Percentiles rank a stretch among this genome's conserved stretches.
These are phyloP conservation scores for Hypoxylon cercidicola DNA, from an alignment of 495 filamentous ascomycete genomes.

Conservation along the genomic window DNA sequence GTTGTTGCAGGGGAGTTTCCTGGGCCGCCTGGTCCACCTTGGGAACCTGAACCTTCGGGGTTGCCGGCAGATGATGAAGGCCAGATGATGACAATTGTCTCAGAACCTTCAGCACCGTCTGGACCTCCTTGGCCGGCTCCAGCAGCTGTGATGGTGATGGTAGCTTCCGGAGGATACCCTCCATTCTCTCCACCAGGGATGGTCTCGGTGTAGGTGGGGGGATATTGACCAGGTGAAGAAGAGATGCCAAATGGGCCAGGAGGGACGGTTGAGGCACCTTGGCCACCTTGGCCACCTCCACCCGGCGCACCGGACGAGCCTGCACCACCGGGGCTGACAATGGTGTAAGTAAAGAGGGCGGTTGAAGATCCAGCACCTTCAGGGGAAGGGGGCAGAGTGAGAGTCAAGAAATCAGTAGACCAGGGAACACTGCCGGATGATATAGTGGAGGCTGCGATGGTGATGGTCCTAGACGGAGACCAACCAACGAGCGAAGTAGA, in stretches of 20 bases:
- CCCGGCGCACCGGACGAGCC: conserved; percentile 11
- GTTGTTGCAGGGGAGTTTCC: conserved; percentile 23
- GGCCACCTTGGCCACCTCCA: conserved; percentile 31
- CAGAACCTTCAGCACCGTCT: conserved; percentile 29
- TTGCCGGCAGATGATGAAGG: conserved; percentile 22
- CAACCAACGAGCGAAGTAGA: conserved; percentile 29
- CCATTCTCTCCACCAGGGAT: conserved; percentile 32
- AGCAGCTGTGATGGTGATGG: conserved; percentile 43
- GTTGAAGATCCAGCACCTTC: conserved; percentile 24
- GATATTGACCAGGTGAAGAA: conserved; percentile 38
- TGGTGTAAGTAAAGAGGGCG: conserved; percentile 40
- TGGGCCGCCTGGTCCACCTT: conserved; percentile 23
- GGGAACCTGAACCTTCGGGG: conserved; percentile 23
- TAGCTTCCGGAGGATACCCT: conserved; percentile 32
- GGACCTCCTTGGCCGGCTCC: conserved; percentile 33
- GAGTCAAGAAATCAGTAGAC: conserved; percentile 44
- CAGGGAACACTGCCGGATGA: conserved; percentile 31
- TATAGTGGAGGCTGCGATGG: conserved; percentile 31
- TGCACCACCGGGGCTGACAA: conserved; percentile 37
- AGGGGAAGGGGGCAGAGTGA: conserved; percentile 42
- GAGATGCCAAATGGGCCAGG: conserved; percentile 43
- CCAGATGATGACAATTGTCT: conserved; percentile 34
- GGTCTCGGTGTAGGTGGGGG: conserved; percentile 26
- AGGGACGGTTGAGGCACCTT: conserved; percentile 35
- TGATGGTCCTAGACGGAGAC: conserved; percentile 39